Conservation (phyloP, 768 basidiomycete species). For the Suillus decipiens region DNA sequence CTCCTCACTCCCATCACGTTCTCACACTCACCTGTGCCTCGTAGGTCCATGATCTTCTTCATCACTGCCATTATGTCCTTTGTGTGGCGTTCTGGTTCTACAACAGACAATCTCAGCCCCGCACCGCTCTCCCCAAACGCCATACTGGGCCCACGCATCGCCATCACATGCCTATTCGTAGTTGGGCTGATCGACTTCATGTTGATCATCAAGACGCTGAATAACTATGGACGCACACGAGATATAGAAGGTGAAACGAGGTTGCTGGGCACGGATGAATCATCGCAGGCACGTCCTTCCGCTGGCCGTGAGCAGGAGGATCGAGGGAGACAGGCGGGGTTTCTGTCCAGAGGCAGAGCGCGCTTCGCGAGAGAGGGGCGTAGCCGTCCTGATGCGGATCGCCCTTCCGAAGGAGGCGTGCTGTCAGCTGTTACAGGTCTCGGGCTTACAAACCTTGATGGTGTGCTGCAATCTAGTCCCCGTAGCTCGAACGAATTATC, state of each 20-base stretch:
- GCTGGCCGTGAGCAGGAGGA: slow-evolving; percentile 10
- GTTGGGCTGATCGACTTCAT: slow-evolving; percentile 63
- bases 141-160: slow-evolving; percentile 54
- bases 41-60: slow-evolving; percentile 69
- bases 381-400: neutral
- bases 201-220: slow-evolving; percentile 63
- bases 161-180: slow-evolving; percentile 52
- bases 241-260: neutral
- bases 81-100: slow-evolving; percentile 64
- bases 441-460: slow-evolving; percentile 28
- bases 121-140: slow-evolving; percentile 38
- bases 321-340: neutral
- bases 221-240: slow-evolving; percentile 48
- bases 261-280: neutral
- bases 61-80: slow-evolving; percentile 62
- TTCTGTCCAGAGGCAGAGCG: slow-evolving; percentile 7
- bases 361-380: slow-evolving; percentile 13
- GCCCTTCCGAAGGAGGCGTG: slow-evolving; percentile 11
- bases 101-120: slow-evolving; percentile 37
- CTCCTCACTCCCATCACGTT: neutral
- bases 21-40: neutral
- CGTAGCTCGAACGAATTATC: slow-evolving; percentile 16
- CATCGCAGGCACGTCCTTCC: neutral
- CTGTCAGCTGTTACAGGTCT: slow-evolving; percentile 31
- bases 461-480: slow-evolving; percentile 10